phyloP scores from a whole-genome alignment of 768 basidiomycete species.

The Rhodosporidiobolus sp. region DNA sequence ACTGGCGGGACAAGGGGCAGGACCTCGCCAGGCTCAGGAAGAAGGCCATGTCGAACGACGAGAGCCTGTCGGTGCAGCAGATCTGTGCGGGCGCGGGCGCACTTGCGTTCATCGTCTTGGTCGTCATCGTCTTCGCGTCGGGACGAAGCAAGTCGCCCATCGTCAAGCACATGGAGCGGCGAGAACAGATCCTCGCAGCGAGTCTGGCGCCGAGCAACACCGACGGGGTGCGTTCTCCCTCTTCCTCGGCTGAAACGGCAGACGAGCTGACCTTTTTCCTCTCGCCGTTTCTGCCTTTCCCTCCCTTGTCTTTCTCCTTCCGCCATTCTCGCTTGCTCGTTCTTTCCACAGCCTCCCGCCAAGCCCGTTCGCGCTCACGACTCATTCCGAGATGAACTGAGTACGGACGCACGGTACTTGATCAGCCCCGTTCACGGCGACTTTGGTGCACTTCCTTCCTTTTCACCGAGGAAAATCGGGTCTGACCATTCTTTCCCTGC shows the following conservation, averaged over 20 bases:
- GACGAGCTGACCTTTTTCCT: not conserved
- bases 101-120: constrained; percentile 10
- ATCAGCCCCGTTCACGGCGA: constrained; percentile 30
- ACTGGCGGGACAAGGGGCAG: constrained; percentile 35
- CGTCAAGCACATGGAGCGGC: constrained; percentile 32
- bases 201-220: constrained; percentile 12
- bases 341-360: not conserved
- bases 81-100: constrained; percentile 14
- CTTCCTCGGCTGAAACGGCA: too few species aligned
- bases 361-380: constrained; percentile 13
- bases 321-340: not conserved
- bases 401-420: constrained; percentile 23
- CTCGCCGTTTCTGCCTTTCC: not conserved
- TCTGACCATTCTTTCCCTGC: not conserved
- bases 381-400: constrained; percentile 34
- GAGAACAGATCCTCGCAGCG: constrained; percentile 26
- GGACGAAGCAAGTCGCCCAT: constrained; percentile 9
- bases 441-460: constrained; percentile 2
- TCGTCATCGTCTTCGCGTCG: constrained; percentile 7
- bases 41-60: not conserved
- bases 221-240: not conserved
- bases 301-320: not conserved
- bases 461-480: fast-evolving
- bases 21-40: constrained; percentile 26
- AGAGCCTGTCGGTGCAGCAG: constrained; percentile 4